Evolutionary conservation across 805 yeast genomes (phyloP).

Genomic region (Candida ulmi): DNA sequence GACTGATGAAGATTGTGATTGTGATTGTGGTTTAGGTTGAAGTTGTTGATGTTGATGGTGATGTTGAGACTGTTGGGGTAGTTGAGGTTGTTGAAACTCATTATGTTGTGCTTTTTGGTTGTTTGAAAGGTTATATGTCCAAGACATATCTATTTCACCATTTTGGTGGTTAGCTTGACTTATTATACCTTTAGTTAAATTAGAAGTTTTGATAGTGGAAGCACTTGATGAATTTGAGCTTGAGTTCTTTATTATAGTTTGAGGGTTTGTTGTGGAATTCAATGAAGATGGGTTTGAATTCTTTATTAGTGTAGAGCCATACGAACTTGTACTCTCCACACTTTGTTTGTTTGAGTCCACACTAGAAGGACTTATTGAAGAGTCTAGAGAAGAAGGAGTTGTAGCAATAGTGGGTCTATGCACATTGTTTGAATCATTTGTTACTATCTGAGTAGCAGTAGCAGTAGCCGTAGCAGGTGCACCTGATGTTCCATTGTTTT

Average conservation of each 20-base stretch:
- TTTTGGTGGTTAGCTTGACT: constrained; percentile 21
- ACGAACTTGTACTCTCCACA: constrained; percentile 17
- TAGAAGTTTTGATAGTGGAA: constrained; percentile 7
- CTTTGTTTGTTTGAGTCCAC: constrained; percentile 20
- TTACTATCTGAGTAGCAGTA: too few relatives aligned
- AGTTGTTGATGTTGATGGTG: neutral
- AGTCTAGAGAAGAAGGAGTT: neutral
- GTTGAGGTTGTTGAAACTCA: neutral
- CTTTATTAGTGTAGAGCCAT: neutral
- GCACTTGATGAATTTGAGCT: neutral
- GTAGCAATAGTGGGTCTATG: neutral
- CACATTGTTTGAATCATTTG: neutral
- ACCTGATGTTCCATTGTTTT: too few relatives aligned
- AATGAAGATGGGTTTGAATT: constrained; percentile 1
- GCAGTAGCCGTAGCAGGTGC: too few relatives aligned
- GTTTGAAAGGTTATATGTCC: constrained; percentile 29
- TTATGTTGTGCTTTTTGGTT: neutral
- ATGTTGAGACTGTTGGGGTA: neutral
- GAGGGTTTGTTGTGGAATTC: too few relatives aligned
- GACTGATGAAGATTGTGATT: constrained; percentile 4
- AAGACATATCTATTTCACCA: constrained; percentile 34
- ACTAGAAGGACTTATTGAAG: constrained; percentile 14
- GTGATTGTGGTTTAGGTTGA: constrained; percentile 3
- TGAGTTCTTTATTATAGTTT: too few relatives aligned
- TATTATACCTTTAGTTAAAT: constrained; percentile 16